phyloP scores from a whole-genome alignment of 225 moss, liverwort and hornwort genomes.

The Ulota crispa region DNA sequence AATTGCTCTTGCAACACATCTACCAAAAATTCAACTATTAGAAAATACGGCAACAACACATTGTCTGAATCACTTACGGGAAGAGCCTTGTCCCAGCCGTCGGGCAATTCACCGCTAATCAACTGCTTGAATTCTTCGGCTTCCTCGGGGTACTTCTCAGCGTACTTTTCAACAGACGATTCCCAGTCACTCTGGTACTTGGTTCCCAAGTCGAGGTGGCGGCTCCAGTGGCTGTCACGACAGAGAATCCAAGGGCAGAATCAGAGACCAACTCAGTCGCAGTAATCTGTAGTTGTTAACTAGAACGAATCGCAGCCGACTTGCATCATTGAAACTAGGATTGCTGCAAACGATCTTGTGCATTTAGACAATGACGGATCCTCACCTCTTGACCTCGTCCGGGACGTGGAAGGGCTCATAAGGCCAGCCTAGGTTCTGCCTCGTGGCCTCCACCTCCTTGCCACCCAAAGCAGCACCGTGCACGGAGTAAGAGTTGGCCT shows the following conservation, averaged over 20 bases:
- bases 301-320: background rate
- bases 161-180: constrained; percentile 53
- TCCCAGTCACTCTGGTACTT: constrained; percentile 70
- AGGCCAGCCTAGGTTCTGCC: constrained; percentile 81
- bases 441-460: constrained; percentile 93
- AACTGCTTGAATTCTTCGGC: constrained; percentile 88
- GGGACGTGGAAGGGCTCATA: constrained; percentile 89
- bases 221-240: constrained; percentile 76
- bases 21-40: background rate
- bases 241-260: background rate
- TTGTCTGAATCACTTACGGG: constrained; percentile 53
- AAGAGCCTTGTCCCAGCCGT: constrained; percentile 69
- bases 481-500: constrained; percentile 63
- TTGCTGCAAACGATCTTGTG: background rate
- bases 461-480: constrained; percentile 81
- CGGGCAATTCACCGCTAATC: constrained; percentile 60
- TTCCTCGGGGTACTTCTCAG: constrained; percentile 83
- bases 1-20: background rate
- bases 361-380: background rate
- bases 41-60: background rate
- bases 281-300: background rate
- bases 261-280: background rate
- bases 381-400: constrained; percentile 80
- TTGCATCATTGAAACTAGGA: background rate
- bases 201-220: constrained; percentile 59